Percentiles rank a stretch among this genome's conserved stretches.
Conservation (phyloP, 129 eudicot genomes). For the Helianthus tuberosus region DNA sequence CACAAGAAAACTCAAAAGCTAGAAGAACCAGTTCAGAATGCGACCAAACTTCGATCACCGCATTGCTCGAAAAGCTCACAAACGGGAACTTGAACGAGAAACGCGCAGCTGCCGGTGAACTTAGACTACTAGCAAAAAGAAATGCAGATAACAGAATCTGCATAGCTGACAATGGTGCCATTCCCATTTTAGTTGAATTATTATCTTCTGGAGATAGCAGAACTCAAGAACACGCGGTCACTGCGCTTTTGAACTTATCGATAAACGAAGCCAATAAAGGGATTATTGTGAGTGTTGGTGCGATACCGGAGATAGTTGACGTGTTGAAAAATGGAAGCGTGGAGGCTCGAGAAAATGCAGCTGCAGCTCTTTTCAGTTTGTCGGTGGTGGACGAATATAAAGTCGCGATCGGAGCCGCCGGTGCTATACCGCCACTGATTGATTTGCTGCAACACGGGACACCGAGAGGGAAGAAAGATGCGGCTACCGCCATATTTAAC, state of each 20-base stretch:
- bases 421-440: slow-evolving; percentile 79
- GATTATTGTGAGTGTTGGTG: slow-evolving; percentile 67
- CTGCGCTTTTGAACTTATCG: slow-evolving; percentile 81
- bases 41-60: slow-evolving; percentile 53
- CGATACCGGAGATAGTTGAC: slow-evolving; percentile 77
- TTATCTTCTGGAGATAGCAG: slow-evolving; percentile 68
- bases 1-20: slow-evolving; percentile 31
- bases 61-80: slow-evolving; percentile 63
- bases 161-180: slow-evolving; percentile 86
- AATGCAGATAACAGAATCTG: slow-evolving; percentile 81
- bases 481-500: slow-evolving; percentile 86
- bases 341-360: slow-evolving; percentile 87
- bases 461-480: slow-evolving; percentile 86
- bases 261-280: slow-evolving; percentile 83
- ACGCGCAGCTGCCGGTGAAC: slow-evolving; percentile 91
- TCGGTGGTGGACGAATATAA: slow-evolving; percentile 87
- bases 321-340: slow-evolving; percentile 72
- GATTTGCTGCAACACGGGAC: slow-evolving; percentile 69
- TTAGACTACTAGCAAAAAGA: slow-evolving; percentile 82
- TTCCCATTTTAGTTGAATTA: slow-evolving; percentile 67
- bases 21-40: slow-evolving; percentile 59
- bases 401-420: slow-evolving; percentile 86
- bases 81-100: slow-evolving; percentile 63
- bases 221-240: slow-evolving; percentile 86
- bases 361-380: slow-evolving; percentile 87